Evolutionary conservation across 164 flowering plant genomes (phyloP).

Genomic region (Saururus chinensis): DNA sequence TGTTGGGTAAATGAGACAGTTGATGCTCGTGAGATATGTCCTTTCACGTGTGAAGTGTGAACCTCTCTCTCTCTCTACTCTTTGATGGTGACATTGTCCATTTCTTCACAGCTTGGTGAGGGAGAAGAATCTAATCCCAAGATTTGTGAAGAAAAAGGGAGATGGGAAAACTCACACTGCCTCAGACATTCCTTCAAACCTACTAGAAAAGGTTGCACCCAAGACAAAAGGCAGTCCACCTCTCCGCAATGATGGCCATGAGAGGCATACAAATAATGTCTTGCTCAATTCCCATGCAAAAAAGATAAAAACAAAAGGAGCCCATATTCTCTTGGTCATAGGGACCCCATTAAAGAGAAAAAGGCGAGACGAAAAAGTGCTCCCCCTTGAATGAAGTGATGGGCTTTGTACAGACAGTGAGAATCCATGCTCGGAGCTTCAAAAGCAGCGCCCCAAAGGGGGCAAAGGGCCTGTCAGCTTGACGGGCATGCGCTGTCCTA

Average conservation of each 20-base stretch:
- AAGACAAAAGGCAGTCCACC: not conserved
- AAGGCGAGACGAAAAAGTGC: constrained; percentile 27
- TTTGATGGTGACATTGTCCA: not conserved
- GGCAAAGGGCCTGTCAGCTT: constrained; percentile 23
- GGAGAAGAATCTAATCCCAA: constrained; percentile 2
- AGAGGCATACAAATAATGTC: constrained; percentile 2
- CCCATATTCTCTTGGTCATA: constrained; percentile 9
- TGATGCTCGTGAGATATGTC: too few species aligned
- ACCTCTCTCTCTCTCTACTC: too few species aligned
- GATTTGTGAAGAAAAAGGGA: constrained; percentile 9
- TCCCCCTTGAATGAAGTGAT: constrained; percentile 34
- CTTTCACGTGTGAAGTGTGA: too few species aligned
- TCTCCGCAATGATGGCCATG: constrained; percentile 2
- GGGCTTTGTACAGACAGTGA: constrained; percentile 36
- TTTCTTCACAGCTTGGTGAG: not conserved
- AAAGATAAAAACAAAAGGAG: constrained; percentile 1
- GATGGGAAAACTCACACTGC: not conserved
- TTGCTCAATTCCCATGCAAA: constrained; percentile 32
- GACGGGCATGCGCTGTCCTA: constrained; percentile 30
- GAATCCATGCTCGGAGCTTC: constrained; percentile 45
- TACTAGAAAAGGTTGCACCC: constrained; percentile 11
- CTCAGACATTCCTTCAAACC: constrained; percentile 26
- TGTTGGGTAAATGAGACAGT: too few species aligned
- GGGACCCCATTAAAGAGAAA: constrained; percentile 9
- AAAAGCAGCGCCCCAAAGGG: constrained; percentile 36